These are phyloP conservation scores for Tubosaeta sp. DNA, from an alignment of 768 basidiomycete species.

Conservation along the genomic window DNA sequence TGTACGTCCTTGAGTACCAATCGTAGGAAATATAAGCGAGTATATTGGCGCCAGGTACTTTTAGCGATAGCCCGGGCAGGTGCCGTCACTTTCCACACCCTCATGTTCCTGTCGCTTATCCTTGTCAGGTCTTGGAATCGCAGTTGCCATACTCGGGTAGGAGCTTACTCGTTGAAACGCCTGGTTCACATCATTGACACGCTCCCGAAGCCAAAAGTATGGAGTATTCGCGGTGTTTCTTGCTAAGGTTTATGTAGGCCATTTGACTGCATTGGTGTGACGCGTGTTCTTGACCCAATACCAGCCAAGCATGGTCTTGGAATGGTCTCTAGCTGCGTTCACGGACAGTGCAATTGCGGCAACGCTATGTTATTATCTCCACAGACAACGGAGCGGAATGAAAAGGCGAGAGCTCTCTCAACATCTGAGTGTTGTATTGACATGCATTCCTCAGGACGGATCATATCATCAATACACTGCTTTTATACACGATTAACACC, in stretches of 20 bases:
- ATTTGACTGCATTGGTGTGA: not conserved
- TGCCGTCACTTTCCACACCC: not conserved
- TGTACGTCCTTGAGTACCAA: constrained; percentile 3
- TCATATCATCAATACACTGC: constrained; percentile 12
- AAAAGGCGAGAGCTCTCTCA: not conserved
- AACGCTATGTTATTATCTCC: constrained; percentile 11
- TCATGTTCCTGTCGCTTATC: not conserved
- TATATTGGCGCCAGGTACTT: not conserved
- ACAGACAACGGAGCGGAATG: constrained; percentile 7
- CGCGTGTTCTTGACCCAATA: not conserved
- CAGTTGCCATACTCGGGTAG: constrained; percentile 1
- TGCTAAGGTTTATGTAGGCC: constrained; percentile 4
- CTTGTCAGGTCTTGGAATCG: constrained; percentile 9
- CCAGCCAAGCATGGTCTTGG: constrained; percentile 14
- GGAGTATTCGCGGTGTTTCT: not conserved
- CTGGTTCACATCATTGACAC: not conserved
- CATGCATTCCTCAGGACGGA: constrained; percentile 7
- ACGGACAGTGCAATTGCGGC: constrained; percentile 7
- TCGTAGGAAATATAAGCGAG: not conserved
- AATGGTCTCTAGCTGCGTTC: constrained; percentile 9
- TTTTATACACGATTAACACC: constrained; percentile 18
- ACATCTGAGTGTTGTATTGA: too few relatives aligned
- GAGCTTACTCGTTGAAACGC: not conserved
- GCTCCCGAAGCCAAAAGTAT: constrained; percentile 4
- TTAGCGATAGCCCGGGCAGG: constrained; percentile 11